Evolutionary conservation across 257 asterid species (phyloP), one percentile per base, ranked within the genome.

Genomic region (Penstemon eatonii): DNA sequence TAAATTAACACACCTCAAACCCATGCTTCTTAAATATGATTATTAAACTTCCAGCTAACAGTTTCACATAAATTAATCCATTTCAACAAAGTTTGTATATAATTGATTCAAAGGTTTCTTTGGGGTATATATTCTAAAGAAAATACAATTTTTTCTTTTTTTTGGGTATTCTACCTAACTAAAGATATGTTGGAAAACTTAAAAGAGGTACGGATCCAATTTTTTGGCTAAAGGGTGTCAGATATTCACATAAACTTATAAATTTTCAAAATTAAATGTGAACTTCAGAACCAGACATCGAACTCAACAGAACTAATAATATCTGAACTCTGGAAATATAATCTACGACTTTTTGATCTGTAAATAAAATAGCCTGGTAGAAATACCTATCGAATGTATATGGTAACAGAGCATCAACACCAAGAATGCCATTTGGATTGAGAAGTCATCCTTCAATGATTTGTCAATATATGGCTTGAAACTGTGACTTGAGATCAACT

Each of bases 381-480:
- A 70, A 55, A 53, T 70, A 82, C 86, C 83, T 78, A 77, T 66
- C n/a, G 50, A 45, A 66, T 67, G 36, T 52, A 56, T 69, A 64
- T 25, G 45, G 50, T 70, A 49, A 11, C 59, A 45, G 60, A 37
- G 65, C 25, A 58, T 67, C 40, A 41, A 58, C 55, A 56, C 60
- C 71, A 49, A 59, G 44, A 63, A 63, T 40, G 59, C 79, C 60
- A 59, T 49, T 9, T 25, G 66, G 52, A 73, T 43, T 36, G 60
- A 56, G 68, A 25, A 25, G 33, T 25, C 2, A 18, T 41, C 59
- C 15, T 62, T 33, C 7, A 56, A 60, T 18, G 63, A 41, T 70
- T 67, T 42, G 51, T 46, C 50, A 39, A 52, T 62, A 49, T 56
- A 11, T 0, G 53, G 38, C 7, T 15, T 64, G 73, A 10, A 53